Percentiles rank a stretch among this genome's conserved stretches.
These are phyloP conservation scores for Yueomyces sinensis DNA, from an alignment of 805 yeast genomes.

Conservation along the genomic window DNA sequence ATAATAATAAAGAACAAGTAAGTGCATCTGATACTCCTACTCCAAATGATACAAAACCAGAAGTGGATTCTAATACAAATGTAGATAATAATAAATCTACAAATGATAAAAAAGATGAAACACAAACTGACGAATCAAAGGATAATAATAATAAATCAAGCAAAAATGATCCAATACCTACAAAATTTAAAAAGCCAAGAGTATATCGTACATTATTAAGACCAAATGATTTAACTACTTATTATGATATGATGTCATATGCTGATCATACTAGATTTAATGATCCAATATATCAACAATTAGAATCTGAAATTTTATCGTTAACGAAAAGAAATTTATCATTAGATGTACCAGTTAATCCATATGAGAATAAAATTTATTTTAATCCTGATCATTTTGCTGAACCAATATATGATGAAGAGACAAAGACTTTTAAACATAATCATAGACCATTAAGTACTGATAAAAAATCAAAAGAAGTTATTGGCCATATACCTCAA, in stretches of 20 bases:
- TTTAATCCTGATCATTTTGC: slow-evolving; percentile 20
- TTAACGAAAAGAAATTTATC: slow-evolving; percentile 69
- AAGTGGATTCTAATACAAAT: not conserved
- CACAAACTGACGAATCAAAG: not conserved
- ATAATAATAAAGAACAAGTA: not conserved
- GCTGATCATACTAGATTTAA: slow-evolving; percentile 73
- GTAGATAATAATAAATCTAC: not conserved
- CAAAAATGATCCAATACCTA: not conserved
- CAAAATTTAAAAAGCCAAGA: slow-evolving; percentile 38
- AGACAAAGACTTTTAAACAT: slow-evolving; percentile 21
- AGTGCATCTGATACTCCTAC: not conserved
- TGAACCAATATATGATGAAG: slow-evolving; percentile 33
- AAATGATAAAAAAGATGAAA: not conserved
- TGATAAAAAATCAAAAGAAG: slow-evolving; percentile 26
- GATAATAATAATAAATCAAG: not conserved
- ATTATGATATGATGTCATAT: slow-evolving; percentile 74
- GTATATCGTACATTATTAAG: slow-evolving; percentile 64
- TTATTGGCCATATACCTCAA: slow-evolving; percentile 33
- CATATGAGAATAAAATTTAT: slow-evolving; percentile 35
- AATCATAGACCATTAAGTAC: slow-evolving; percentile 29
- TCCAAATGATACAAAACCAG: not conserved
- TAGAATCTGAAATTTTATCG: slow-evolving; percentile 80
- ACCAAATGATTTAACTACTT: slow-evolving; percentile 70
- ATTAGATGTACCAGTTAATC: slow-evolving; percentile 60
- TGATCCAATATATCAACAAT: slow-evolving; percentile 62